These are phyloP conservation scores for Ogataea populi-albae DNA, from an alignment of 805 yeast species.

Conservation along the genomic window DNA sequence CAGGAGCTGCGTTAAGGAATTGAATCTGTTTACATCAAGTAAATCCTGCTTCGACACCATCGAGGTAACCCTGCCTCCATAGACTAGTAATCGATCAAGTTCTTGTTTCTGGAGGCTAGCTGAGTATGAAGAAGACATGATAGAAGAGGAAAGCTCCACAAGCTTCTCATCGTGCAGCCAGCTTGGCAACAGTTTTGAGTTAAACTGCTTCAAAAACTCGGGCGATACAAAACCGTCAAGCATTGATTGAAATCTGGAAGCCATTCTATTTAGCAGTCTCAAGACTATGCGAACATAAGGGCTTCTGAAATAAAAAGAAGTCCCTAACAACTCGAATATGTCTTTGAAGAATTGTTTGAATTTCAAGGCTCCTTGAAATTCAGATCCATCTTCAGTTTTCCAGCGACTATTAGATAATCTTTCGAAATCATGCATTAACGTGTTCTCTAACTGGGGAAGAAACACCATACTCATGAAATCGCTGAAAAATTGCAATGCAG, in stretches of 20 bases:
- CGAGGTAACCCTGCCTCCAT: slow-evolving; percentile 23
- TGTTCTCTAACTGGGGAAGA: slow-evolving; percentile 58
- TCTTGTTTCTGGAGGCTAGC: slow-evolving; percentile 26
- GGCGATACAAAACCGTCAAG: slow-evolving; percentile 26
- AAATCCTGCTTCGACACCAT: slow-evolving; percentile 45
- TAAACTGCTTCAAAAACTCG: slow-evolving; percentile 11
- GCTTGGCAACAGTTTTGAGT: slow-evolving; percentile 16
- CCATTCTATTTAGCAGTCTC: slow-evolving; percentile 40
- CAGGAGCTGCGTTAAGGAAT: slow-evolving; percentile 50
- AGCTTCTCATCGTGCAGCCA: slow-evolving; percentile 39
- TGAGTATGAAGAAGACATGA: slow-evolving; percentile 26
- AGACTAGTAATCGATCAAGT: slow-evolving; percentile 24
- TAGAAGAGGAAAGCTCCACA: slow-evolving; percentile 29
- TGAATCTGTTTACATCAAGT: slow-evolving; percentile 50
- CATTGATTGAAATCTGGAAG: slow-evolving; percentile 32
- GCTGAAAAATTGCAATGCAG: slow-evolving; percentile 47
- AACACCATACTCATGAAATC: slow-evolving; percentile 64
- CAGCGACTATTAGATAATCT: slow-evolving; percentile 39
- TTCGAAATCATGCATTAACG: slow-evolving; percentile 52
- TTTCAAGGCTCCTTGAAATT: slow-evolving; percentile 36
- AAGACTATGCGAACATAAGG: slow-evolving; percentile 50
- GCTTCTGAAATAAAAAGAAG: slow-evolving; percentile 56
- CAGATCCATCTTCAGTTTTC: slow-evolving; percentile 34
- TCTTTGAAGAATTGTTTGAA: slow-evolving; percentile 47
- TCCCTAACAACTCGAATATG: slow-evolving; percentile 53